Conservation (phyloP, 805 yeast genomes). For the Wickerhamiella occidentalis region DNA sequence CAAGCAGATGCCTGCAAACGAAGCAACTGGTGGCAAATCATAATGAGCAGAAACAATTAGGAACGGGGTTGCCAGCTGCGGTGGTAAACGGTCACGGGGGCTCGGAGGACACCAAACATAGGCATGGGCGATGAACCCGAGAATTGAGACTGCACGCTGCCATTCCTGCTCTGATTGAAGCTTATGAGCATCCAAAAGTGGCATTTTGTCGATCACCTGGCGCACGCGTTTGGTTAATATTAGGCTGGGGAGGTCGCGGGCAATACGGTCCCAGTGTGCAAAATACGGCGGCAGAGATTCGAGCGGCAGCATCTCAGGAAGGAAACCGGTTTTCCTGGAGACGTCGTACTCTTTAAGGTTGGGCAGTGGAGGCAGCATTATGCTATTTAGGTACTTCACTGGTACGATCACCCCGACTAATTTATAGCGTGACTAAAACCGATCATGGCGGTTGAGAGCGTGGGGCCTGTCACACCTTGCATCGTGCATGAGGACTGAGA, state of each 20-base stretch:
- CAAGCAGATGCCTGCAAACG: conserved; percentile 74
- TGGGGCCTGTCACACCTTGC: too few species aligned
- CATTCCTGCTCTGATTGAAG: conserved; percentile 39
- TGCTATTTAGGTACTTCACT: not conserved
- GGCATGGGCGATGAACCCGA: conserved; percentile 75
- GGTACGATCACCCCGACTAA: too few species aligned
- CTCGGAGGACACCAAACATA: conserved; percentile 72
- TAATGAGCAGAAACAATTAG: conserved; percentile 43
- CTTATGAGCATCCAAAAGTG: conserved; percentile 39
- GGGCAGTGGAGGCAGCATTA: conserved; percentile 34
- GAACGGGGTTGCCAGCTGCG: conserved; percentile 59
- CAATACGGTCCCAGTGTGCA: conserved; percentile 67
- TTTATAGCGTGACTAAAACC: not conserved
- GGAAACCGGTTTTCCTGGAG: conserved; percentile 60
- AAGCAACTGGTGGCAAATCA: conserved; percentile 73
- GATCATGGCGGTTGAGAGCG: too few species aligned
- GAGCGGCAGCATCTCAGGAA: conserved; percentile 60
- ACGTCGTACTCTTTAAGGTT: conserved; percentile 54
- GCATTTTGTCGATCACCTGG: conserved; percentile 49
- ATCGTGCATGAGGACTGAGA: too few species aligned
- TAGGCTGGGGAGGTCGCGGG: conserved; percentile 55
- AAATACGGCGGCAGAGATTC: conserved; percentile 50
- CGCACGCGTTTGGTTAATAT: conserved; percentile 55
- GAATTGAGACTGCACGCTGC: conserved; percentile 69
- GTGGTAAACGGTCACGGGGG: conserved; percentile 48